Evolutionary conservation across 1,284 basidiomycete genomes (phyloP), one percentile per base, ranked within the genome.

Genomic region (Apiotrichum laibachii): DNA sequence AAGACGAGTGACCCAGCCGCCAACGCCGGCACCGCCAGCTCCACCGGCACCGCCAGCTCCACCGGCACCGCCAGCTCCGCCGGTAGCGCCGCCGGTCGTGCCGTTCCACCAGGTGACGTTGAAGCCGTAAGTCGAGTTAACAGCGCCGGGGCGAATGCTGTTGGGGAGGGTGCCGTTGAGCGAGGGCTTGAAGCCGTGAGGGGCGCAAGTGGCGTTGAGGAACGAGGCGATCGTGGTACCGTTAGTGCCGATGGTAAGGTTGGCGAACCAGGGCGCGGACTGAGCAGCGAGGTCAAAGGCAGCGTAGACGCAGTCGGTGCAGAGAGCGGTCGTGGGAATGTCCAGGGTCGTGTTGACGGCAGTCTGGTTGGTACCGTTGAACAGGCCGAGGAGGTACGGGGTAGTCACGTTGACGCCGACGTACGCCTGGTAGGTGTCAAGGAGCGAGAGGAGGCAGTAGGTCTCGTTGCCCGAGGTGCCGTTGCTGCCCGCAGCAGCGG

Each of bases 301-400:
- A 35, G 64, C 75, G 60, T 70, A 72, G 59, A 77, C 65, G 61
- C 77, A 79, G 59, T 77, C 75, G 53, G 63, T 63, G 71, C 77
- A 79, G 13, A 74, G 57, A 11, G 63, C 63, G 34, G 61, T 64
- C 10, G 48, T 56, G 47, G 61, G 26, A 21, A 71, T 42, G 33
- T 55, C 45, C 16, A 5, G n/a, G 31, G 51, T 33, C 4, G 15
- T 8, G 51, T 63, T 49, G 16, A 66, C 39, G 5, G 67, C 70
- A 12, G 72, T 66, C n/a, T 58, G n/a, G 62, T 76, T 72, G 15
- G 59, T 67, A 26, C 70, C 72, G 11, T 72, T 54, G 44, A 64
- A 55, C 18, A 68, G 43, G 16, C 65, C 63, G 48, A 63, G 59
- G 56, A 79, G 45, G 57, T 68, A 71, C 10, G 54, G 44, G 43